Base-by-base conservation (phyloP, 2,329 filamentous ascomycete genomes). In the Nigrospora osmanthi region DNA sequence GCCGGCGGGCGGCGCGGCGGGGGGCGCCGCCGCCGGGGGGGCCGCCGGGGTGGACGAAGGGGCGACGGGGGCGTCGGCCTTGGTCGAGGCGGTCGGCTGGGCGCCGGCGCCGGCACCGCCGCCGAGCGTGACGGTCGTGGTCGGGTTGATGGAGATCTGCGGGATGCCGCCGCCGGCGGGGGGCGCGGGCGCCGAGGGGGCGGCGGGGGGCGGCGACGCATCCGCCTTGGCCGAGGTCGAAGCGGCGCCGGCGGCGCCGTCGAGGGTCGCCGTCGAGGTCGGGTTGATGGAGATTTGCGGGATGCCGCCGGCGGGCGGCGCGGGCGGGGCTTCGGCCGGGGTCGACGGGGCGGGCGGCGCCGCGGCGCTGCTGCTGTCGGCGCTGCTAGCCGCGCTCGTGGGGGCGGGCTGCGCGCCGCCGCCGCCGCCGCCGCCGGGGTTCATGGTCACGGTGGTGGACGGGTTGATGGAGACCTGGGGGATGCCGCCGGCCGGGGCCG, bases 211-310 rank as follows among this genome's bases (percentile, higher is more conserved):
- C 34, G 34, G 11, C 34, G n/a, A n/a, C n/a, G 34, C 23, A 28
- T 28, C 34, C 34, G 34, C 14, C 14, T 35, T 16, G 34, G 14
- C 34, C 34, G 34, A 35, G 15, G 34, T 16, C 6, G 14, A 14
- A 14, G 14, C 34, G 34, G 34, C 34, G 15, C 34, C 34, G 14
- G 14, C 6, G 34, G 34, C 34, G 34, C 34, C 34, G 34, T 10
- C 34, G 34, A 35, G 34, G 6, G 34, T 42, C 17, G 35, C 40
- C 9, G 40, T 42, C 11, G 40, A 17, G 16, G 33, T 28, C 10
- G 40, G 40, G 33, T 31, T 36, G 34, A 42, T 42, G 10, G 40
- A 42, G 11, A 42, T 34, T 16, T 42, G 40, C 9, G 40, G 40
- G 13, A 42, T 42, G n/a, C 17, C 40, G 13, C 40, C 39, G 14